Conservation (phyloP, 768 basidiomycete species). For the Coprinellus micaceus region DNA sequence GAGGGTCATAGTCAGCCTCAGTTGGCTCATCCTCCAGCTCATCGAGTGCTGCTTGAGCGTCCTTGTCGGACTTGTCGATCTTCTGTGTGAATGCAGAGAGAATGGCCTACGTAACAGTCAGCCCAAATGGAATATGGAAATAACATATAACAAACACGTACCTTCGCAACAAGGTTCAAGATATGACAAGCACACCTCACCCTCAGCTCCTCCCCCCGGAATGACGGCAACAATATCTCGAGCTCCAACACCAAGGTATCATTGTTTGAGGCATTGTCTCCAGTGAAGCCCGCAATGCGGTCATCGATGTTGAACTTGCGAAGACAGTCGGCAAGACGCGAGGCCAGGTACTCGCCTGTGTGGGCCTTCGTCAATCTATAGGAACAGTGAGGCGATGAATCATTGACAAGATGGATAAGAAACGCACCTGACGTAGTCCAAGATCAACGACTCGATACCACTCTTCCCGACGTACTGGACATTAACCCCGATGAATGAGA, state of each 20-base stretch:
- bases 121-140: background rate
- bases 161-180: slow-evolving; percentile 32
- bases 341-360: background rate
- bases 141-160: slow-evolving; percentile 23
- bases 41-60: slow-evolving; percentile 6
- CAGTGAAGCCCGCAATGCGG: slow-evolving; percentile 19
- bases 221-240: slow-evolving; percentile 14
- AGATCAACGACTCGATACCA: background rate
- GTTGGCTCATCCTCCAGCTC: slow-evolving; percentile 7
- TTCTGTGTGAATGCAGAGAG: background rate
- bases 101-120: background rate
- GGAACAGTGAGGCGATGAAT: slow-evolving; percentile 34
- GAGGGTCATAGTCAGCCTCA: slow-evolving; percentile 5
- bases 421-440: background rate
- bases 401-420: slow-evolving; percentile 11
- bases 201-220: slow-evolving; percentile 19
- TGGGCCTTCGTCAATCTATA: slow-evolving; percentile 13
- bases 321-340: background rate
- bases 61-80: background rate
- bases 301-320: slow-evolving; percentile 18
- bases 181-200: slow-evolving; percentile 34
- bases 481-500: background rate
- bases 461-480: background rate
- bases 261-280: slow-evolving; percentile 34
- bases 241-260: slow-evolving; percentile 33